phyloP scores from a whole-genome alignment of 805 yeast genomes.

The Yamadazyma akitaensis region DNA sequence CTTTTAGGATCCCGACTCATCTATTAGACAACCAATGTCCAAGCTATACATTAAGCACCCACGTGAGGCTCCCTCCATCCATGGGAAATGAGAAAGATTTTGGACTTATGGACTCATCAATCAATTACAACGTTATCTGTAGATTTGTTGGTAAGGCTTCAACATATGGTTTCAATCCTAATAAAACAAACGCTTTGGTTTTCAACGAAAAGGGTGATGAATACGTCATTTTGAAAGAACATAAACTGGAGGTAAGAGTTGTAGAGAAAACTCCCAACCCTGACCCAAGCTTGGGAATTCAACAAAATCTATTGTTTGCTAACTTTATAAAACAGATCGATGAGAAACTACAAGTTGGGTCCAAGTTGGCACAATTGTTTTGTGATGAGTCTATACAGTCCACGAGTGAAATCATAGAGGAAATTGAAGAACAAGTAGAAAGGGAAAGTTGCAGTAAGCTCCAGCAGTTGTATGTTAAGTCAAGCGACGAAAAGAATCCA shows the following conservation, averaged over 20 bases:
- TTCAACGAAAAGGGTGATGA: conserved; percentile 38
- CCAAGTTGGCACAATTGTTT: neutral
- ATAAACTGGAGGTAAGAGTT: conserved; percentile 2
- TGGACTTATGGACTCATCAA: conserved; percentile 22
- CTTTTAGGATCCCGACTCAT: conserved; percentile 36
- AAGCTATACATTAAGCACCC: conserved; percentile 25
- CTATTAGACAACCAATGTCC: conserved; percentile 38
- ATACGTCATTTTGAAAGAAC: conserved; percentile 35
- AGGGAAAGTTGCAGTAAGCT: conserved; percentile 12
- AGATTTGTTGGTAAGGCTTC: conserved; percentile 39
- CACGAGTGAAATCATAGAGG: neutral
- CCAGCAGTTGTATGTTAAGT: conserved; percentile 21
- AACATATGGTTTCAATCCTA: conserved; percentile 22
- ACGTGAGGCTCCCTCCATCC: conserved; percentile 36
- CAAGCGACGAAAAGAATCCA: conserved; percentile 5
- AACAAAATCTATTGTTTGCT: conserved; percentile 19
- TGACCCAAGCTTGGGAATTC: conserved; percentile 14
- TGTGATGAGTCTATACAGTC: neutral
- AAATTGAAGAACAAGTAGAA: conserved; percentile 4
- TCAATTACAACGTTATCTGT: conserved; percentile 32
- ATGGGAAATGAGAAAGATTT: conserved; percentile 33
- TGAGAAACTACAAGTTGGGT: conserved; percentile 20
- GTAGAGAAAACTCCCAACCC: conserved; percentile 10
- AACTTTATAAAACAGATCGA: conserved; percentile 25
- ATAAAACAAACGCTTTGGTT: conserved; percentile 19